Conservation (phyloP, 306 rosid genomes). For the Gastrolobium bilobum region DNA sequence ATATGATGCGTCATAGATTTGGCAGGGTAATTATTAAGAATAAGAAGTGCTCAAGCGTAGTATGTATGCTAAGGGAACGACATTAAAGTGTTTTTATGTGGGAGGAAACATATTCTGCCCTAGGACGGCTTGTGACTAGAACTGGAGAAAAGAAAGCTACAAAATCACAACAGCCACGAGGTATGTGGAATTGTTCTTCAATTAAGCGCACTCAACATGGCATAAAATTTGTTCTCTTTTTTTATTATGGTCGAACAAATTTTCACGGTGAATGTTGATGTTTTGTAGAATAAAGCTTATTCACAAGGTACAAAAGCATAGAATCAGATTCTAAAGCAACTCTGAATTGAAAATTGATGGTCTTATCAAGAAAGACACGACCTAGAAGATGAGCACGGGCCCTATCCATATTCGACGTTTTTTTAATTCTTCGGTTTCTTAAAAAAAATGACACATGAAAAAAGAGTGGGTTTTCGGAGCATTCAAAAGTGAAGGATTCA, state of each 20-base stretch:
- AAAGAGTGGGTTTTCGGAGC: background rate
- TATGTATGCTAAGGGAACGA: background rate
- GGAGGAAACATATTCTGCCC: background rate
- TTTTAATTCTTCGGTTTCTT: background rate
- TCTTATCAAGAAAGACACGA: background rate
- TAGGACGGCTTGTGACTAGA: background rate
- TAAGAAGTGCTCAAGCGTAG: background rate
- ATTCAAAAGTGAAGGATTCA: slow-evolving; percentile 10
- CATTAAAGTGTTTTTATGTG: background rate
- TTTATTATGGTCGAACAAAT: background rate
- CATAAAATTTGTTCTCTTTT: background rate
- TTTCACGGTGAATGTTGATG: background rate
- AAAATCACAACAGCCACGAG: background rate
- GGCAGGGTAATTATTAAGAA: background rate
- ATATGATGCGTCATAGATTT: background rate
- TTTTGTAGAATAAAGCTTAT: slow-evolving; percentile 31
- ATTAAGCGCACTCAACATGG: background rate
- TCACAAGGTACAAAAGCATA: background rate
- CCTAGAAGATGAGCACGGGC: slow-evolving; percentile 21
- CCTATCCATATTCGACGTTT: background rate
- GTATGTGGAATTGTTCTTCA: background rate
- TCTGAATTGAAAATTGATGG: background rate
- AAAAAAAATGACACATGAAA: background rate
- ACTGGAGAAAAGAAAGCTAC: background rate
- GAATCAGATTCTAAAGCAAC: slow-evolving; percentile 46